phyloP scores from a whole-genome alignment of 139 green algal species.

The Micractinium sp. region DNA sequence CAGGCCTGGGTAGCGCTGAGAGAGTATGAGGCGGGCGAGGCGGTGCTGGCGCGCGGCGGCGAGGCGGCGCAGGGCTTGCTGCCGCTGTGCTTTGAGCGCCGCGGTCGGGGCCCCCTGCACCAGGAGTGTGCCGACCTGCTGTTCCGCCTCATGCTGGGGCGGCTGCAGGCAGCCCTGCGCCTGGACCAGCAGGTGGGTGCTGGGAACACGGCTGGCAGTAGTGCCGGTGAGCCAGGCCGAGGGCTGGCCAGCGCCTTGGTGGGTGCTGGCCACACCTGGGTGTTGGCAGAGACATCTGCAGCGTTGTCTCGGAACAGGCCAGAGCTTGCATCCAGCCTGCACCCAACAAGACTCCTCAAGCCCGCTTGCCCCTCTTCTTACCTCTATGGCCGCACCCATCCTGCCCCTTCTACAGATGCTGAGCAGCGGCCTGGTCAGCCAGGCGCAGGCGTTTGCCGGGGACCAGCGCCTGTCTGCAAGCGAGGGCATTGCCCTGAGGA shows the following conservation, averaged over 20 bases:
- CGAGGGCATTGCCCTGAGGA: neutral
- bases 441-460: constrained; percentile 8
- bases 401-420: constrained; percentile 8
- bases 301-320: neutral
- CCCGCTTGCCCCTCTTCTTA: neutral
- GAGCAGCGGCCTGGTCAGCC: neutral
- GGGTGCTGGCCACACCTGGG: neutral
- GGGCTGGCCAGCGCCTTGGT: neutral
- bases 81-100: constrained; percentile 18
- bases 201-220: no score
- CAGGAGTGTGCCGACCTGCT: constrained; percentile 4
- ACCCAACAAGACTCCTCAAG: no score
- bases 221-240: neutral
- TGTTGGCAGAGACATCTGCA: neutral
- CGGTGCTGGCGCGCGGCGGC: neutral
- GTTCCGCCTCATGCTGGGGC: constrained; percentile 1
- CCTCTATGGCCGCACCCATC: neutral
- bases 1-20: constrained; percentile 1
- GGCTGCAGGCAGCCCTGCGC: constrained; percentile 11
- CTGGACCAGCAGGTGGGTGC: constrained; percentile 34
- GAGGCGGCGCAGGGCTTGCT: constrained; percentile 1
- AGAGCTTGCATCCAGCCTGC: no score
- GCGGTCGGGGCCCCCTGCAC: constrained; percentile 4
- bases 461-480: constrained; percentile 4
- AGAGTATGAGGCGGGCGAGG: constrained; percentile 13